These are phyloP conservation scores for Penicillium fimorum DNA, from an alignment of 495 filamentous ascomycete genomes.

Conservation along the genomic window DNA sequence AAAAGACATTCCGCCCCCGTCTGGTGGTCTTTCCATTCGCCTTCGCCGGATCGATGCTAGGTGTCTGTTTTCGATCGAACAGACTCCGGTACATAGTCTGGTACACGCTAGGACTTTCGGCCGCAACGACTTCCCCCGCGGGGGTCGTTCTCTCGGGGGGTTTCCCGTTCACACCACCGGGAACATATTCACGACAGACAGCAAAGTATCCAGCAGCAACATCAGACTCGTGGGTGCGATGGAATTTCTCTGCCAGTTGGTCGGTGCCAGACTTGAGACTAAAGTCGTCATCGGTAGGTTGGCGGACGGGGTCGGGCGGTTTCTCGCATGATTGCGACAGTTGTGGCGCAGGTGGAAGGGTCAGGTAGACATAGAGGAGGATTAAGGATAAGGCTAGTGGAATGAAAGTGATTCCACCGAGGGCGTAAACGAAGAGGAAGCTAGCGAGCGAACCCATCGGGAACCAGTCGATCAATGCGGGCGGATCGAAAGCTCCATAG, in stretches of 20 bases:
- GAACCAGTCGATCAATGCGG: constrained; percentile 37
- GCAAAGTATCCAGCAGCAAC: constrained; percentile 92
- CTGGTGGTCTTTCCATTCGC: constrained; percentile 60
- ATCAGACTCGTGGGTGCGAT: constrained; percentile 67
- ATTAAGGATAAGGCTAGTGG: constrained; percentile 67
- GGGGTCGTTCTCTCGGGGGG: constrained; percentile 86
- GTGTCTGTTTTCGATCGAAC: constrained; percentile 76
- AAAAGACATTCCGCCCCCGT: constrained; percentile 87
- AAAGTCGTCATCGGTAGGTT: constrained; percentile 46
- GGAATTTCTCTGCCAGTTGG: constrained; percentile 54
- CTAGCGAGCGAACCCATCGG: constrained; percentile 66
- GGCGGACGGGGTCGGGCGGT: constrained; percentile 28
- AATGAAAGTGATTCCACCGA: constrained; percentile 89
- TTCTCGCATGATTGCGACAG: constrained; percentile 43
- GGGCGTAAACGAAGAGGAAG: constrained; percentile 73
- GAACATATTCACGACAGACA: constrained; percentile 87
- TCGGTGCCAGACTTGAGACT: constrained; percentile 50
- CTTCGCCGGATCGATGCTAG: constrained; percentile 49
- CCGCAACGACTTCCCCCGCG: constrained; percentile 63
- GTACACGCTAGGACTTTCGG: constrained; percentile 88
- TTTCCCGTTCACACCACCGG: constrained; percentile 84
- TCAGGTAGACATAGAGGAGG: constrained; percentile 67
- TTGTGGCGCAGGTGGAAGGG: constrained; percentile 51
- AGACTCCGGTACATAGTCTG: constrained; percentile 97
- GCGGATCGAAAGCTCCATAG: constrained; percentile 38